Evolutionary conservation across 108 stramenopile species (phyloP).

Genomic region (Conticribra guillardii): DNA sequence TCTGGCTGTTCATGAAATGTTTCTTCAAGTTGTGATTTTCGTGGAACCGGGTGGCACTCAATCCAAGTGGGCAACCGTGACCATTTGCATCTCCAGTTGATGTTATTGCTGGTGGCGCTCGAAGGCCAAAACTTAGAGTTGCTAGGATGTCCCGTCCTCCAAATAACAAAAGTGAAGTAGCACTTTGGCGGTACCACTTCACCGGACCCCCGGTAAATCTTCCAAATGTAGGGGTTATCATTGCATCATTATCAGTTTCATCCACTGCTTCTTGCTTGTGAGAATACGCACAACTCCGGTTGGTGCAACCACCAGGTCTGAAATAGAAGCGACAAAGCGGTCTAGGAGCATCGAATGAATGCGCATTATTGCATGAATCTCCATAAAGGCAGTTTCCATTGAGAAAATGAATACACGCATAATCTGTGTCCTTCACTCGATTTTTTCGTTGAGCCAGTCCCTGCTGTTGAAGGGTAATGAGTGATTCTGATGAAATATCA

Average conservation of each 20-base stretch:
- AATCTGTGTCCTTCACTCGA: constrained; percentile 5
- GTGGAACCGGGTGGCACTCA: constrained; percentile 10
- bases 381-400: constrained; percentile 36
- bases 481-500: constrained; percentile 18
- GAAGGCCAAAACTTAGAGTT: constrained; percentile 10
- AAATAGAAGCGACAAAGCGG: constrained; percentile 30
- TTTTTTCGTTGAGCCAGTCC: constrained; percentile 16
- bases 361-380: constrained; percentile 32
- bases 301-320: constrained; percentile 33
- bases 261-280: constrained; percentile 16
- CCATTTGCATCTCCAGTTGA: constrained; percentile 12
- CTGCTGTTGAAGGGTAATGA: constrained; percentile 24
- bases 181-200: constrained; percentile 23
- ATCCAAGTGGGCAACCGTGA: no score
- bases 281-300: constrained; percentile 33
- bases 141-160: constrained; percentile 5
- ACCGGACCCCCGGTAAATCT: constrained; percentile 27
- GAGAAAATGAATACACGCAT: constrained; percentile 43
- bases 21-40: neutral
- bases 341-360: constrained; percentile 29
- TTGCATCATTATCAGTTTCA: constrained; percentile 1
- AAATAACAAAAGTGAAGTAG: constrained; percentile 15
- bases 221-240: constrained; percentile 12
- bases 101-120: constrained; percentile 9
- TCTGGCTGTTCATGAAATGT: neutral